phyloP scores from a whole-genome alignment of 768 basidiomycete species.

The Xerocomellus amylosporus region DNA sequence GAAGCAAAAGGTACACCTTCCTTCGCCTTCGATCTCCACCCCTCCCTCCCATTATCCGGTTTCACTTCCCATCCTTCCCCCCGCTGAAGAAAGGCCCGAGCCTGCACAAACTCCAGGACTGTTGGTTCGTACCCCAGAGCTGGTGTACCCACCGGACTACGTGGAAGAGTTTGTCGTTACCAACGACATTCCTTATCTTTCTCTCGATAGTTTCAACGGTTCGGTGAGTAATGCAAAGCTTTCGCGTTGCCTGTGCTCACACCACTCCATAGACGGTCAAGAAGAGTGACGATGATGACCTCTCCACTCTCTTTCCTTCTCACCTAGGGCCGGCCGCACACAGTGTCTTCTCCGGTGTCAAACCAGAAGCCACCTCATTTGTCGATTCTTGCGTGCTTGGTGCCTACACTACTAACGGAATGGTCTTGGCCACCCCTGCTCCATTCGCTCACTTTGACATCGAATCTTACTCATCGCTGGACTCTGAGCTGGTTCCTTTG shows the following conservation, averaged over 20 bases:
- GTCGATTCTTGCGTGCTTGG: conserved; percentile 27
- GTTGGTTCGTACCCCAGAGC: conserved; percentile 19
- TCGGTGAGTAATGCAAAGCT: conserved; percentile 16
- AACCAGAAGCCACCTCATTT: conserved; percentile 29
- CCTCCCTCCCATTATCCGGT: background rate
- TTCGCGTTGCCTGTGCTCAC: conserved; percentile 8
- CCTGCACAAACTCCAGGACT: background rate
- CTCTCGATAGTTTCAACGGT: conserved; percentile 23
- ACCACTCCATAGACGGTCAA: conserved; percentile 4
- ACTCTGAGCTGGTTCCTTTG: conserved; percentile 10
- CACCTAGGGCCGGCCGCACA: conserved; percentile 21
- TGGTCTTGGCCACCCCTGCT: conserved; percentile 2
- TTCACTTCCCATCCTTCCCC: background rate
- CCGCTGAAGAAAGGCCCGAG: background rate
- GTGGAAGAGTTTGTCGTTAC: conserved; percentile 33
- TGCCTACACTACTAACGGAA: conserved; percentile 8
- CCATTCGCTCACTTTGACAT: conserved; percentile 11
- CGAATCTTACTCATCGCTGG: conserved; percentile 5
- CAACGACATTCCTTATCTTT: conserved; percentile 35
- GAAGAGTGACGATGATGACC: background rate
- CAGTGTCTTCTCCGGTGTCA: conserved; percentile 29
- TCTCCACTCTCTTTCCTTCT: conserved; percentile 13
- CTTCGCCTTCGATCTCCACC: background rate
- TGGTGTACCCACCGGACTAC: conserved; percentile 6
- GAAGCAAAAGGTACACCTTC: conserved; percentile 1